Base-by-base conservation (phyloP, 306 rosid genomes). In the Inga laurina region DNA sequence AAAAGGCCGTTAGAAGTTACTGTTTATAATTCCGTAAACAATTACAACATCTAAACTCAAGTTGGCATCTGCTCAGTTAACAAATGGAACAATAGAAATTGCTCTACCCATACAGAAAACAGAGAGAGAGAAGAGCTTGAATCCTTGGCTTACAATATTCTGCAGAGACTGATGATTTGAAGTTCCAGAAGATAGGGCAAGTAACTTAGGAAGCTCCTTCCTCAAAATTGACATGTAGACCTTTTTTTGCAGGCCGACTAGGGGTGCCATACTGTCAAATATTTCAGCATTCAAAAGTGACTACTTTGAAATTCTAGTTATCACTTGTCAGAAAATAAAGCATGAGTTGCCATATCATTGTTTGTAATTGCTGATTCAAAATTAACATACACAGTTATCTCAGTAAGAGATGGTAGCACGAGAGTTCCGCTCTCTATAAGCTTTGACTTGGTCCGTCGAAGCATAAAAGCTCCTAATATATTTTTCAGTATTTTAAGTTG, bases 141-240 rank as follows among this genome's bases (percentile, higher is more conserved):
- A 62, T 32, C 82, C 69, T 77, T 83, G 77, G 81, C 92, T 79
- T 81, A 93, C 99, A 79, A 90, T 93, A 88, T 95, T 95, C 62
- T 93, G 99, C 51, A 95, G 88, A 71, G 98, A 92, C 52, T 77
- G 97, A 64, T 90, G 91, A 88, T 84, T 93, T 89, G 99, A 84
- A 82, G 89, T 81, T 85, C 98, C 92, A 39, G 92, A 88, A 59
- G 93, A 92, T 72, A 95, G 70, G 49, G 94, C 91, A 77, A 91
- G 96, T 78, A 92, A 85, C 84, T 93, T 91, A 35, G 93, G 90
- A 72, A 95, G 94, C 86, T 95, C 99, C 87, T 88, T 92, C 88
- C 96, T 92, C 87, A 95, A 82, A 87, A 95, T 92, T 83, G 98
- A 93, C 92, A 86, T 71, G 88, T 91, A 93, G 76, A 93, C 98